These are phyloP conservation scores for Austropuccinia psidii DNA, from an alignment of 1,284 basidiomycete species.

Conservation along the genomic window DNA sequence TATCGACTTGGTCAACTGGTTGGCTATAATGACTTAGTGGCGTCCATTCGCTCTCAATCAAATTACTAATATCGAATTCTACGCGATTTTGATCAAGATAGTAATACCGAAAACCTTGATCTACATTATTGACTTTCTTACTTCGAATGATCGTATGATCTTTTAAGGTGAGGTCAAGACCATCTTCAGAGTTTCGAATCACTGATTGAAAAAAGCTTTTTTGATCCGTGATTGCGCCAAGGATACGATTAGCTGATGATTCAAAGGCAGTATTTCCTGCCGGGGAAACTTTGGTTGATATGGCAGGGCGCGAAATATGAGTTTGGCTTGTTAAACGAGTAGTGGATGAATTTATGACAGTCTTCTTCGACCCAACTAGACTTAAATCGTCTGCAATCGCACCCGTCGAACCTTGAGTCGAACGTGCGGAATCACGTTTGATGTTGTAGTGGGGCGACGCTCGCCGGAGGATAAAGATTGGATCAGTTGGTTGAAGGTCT, in stretches of 20 bases:
- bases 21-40: neutral
- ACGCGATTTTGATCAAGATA: conserved; percentile 72
- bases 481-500: conserved; percentile 72
- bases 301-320: conserved; percentile 51
- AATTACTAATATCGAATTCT: conserved; percentile 82
- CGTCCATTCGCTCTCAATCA: conserved; percentile 74
- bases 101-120: conserved; percentile 67
- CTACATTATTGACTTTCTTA: too few species aligned
- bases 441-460: conserved; percentile 40
- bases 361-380: conserved; percentile 22
- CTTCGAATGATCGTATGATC: conserved; percentile 78
- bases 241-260: conserved; percentile 3
- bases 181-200: conserved; percentile 70
- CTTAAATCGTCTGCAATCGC: conserved; percentile 40
- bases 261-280: conserved; percentile 3
- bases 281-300: neutral
- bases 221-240: conserved; percentile 80
- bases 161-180: conserved; percentile 74
- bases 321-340: neutral
- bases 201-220: conserved; percentile 74
- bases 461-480: conserved; percentile 65
- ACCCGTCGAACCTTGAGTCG: conserved; percentile 37
- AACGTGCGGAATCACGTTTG: conserved; percentile 11
- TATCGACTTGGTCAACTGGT: neutral
- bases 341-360: neutral